Conservation (phyloP, 1,139 yeast species). For the Magnusiomyces magnusii region DNA sequence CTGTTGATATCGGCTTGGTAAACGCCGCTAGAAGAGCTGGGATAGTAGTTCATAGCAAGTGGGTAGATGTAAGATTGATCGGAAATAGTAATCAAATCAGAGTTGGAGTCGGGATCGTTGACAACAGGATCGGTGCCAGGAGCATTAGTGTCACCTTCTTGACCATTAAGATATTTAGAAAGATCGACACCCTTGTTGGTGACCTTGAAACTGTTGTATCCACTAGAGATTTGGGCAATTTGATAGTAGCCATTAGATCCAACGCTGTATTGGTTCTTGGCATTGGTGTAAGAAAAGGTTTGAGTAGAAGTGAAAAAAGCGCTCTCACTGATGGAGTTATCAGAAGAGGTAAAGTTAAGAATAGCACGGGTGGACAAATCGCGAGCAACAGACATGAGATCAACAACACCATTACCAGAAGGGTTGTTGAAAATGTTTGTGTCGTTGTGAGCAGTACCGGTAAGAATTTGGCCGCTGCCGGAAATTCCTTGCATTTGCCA, state of each 20-base stretch:
- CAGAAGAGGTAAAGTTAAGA: conserved; percentile 11
- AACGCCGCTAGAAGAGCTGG: neutral
- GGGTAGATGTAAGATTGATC: conserved; percentile 16
- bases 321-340: conserved; percentile 5
- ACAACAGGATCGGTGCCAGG: conserved; percentile 8
- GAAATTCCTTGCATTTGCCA: conserved; percentile 42
- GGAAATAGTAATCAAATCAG: conserved; percentile 9
- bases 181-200: conserved; percentile 11
- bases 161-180: conserved; percentile 4
- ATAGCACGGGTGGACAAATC: conserved; percentile 13
- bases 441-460: conserved; percentile 10
- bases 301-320: conserved; percentile 13
- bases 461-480: conserved; percentile 24
- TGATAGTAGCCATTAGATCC: conserved; percentile 7
- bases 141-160: conserved; percentile 4
- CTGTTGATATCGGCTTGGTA: conserved; percentile 11
- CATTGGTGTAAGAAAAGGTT: conserved; percentile 14
- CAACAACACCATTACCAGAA: conserved; percentile 6
- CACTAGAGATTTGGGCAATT: conserved; percentile 14
- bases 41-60: conserved; percentile 11
- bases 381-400: conserved; percentile 12
- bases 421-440: conserved; percentile 10
- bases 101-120: conserved; percentile 10
- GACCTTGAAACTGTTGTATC: conserved; percentile 10
- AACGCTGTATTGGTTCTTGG: conserved; percentile 12